phyloP scores from a whole-genome alignment of 1,139 yeast genomes.

The Geotrichum armillariae region DNA sequence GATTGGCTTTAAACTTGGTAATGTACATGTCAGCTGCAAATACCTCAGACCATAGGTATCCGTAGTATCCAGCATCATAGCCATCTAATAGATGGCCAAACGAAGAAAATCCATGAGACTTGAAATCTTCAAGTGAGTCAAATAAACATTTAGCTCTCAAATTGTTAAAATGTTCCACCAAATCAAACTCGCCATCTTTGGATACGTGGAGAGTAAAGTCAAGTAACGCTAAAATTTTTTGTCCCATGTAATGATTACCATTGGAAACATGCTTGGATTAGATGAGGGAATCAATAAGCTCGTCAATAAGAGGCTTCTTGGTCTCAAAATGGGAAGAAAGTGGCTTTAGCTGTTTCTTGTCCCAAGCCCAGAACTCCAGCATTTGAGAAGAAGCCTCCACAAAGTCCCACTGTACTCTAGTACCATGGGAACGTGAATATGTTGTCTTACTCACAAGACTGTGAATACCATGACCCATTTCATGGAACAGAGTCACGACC shows the following conservation, averaged over 20 bases:
- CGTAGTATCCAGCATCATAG: conserved; percentile 84
- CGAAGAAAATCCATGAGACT: conserved; percentile 67
- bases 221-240: conserved; percentile 72
- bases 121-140: conserved; percentile 50
- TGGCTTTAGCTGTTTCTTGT: conserved; percentile 54
- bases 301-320: conserved; percentile 58
- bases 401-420: conserved; percentile 77
- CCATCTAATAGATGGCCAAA: conserved; percentile 86
- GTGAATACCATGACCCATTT: conserved; percentile 87
- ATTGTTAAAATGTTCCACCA: conserved; percentile 61
- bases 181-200: conserved; percentile 46
- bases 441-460: conserved; percentile 66
- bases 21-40: conserved; percentile 83
- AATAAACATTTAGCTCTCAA: conserved; percentile 59
- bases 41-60: conserved; percentile 82
- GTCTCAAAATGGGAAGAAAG: conserved; percentile 65
- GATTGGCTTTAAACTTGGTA: conserved; percentile 65
- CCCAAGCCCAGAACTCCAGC: conserved; percentile 90
- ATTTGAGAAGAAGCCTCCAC: conserved; percentile 90
- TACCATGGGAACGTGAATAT: conserved; percentile 71
- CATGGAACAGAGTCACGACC: conserved; percentile 85
- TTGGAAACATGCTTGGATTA: conserved; percentile 74
- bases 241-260: conserved; percentile 69
- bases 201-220: conserved; percentile 70
- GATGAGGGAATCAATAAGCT: conserved; percentile 59